A percentile compares a stretch with the other conserved stretches of the same genome.
Conservation (phyloP, 441 rosid genomes). For the Lepidium campestre region DNA sequence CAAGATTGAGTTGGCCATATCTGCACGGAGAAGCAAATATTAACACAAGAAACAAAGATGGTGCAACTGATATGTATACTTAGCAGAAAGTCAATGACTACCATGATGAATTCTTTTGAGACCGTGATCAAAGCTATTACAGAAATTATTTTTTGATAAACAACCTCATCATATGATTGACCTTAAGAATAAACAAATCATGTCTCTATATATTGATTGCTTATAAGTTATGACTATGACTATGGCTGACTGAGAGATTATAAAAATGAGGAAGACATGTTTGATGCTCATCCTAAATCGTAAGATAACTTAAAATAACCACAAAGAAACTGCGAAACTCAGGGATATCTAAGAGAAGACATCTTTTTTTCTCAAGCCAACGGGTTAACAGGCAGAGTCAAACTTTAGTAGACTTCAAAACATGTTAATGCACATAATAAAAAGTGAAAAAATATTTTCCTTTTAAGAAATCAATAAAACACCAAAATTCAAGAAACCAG, state of each 20-base stretch:
- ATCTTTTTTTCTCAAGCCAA: neutral
- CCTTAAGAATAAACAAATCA: neutral
- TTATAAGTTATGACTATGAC: neutral
- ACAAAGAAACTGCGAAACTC: neutral
- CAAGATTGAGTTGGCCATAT: neutral
- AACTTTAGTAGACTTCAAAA: neutral
- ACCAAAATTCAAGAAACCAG: slow-evolving; percentile 6
- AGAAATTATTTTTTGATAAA: neutral
- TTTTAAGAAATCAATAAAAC: neutral
- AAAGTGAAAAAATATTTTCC: slow-evolving; percentile 3
- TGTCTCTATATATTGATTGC: neutral
- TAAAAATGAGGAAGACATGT: slow-evolving; percentile 13
- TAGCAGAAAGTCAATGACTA: neutral
- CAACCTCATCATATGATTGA: neutral
- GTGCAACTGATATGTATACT: neutral
- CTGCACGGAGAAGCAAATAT: neutral
- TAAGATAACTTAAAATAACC: neutral
- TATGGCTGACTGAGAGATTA: neutral
- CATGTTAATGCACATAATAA: neutral
- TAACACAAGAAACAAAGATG: slow-evolving; percentile 3
- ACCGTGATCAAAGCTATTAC: neutral
- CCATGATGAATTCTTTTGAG: neutral
- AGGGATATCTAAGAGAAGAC: neutral
- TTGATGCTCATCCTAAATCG: slow-evolving; percentile 4
- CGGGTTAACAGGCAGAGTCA: neutral